phyloP scores from a whole-genome alignment of 164 flowering plant species.

The Piper longum region DNA sequence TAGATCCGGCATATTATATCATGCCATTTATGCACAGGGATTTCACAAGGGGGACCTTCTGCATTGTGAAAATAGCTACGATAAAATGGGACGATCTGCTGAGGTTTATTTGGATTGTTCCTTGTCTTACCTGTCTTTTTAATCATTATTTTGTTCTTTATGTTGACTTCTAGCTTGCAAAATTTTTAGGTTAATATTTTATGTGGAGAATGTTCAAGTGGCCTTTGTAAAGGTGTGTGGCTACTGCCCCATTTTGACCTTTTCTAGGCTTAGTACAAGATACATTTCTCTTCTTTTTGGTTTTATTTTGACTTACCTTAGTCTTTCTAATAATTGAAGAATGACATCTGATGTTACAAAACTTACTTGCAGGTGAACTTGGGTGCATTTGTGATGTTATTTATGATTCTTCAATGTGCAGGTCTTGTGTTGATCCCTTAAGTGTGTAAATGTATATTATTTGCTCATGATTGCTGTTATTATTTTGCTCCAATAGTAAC shows the following conservation, averaged over 20 bases:
- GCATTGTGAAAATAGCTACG: conserved; percentile 66
- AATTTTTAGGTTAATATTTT: conserved; percentile 61
- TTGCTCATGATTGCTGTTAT: not conserved
- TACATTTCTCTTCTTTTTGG: too few relatives aligned
- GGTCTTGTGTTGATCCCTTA: conserved; percentile 24
- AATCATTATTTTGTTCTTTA: not conserved
- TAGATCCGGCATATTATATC: not conserved
- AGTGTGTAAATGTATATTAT: not conserved
- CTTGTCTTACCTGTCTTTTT: not conserved
- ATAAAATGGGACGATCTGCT: conserved; percentile 85
- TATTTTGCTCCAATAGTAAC: too few relatives aligned
- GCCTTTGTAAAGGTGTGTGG: conserved; percentile 59
- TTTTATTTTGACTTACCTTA: not conserved
- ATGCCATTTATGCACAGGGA: conserved; percentile 25
- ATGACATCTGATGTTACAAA: not conserved
- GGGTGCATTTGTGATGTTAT: conserved; percentile 85
- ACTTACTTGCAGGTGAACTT: conserved; percentile 30
- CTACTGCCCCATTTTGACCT: conserved; percentile 2
- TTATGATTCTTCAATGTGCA: conserved; percentile 60
- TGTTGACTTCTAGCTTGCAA: conserved; percentile 1
- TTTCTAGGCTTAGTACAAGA: not conserved
- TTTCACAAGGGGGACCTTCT: conserved; percentile 70
- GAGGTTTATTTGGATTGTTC: conserved; percentile 34
- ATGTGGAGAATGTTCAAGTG: conserved; percentile 66
- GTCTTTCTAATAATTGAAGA: too few relatives aligned